phyloP scores from a whole-genome alignment of 2,329 filamentous ascomycete genomes.

The Aaosphaeria pasadenensis region DNA sequence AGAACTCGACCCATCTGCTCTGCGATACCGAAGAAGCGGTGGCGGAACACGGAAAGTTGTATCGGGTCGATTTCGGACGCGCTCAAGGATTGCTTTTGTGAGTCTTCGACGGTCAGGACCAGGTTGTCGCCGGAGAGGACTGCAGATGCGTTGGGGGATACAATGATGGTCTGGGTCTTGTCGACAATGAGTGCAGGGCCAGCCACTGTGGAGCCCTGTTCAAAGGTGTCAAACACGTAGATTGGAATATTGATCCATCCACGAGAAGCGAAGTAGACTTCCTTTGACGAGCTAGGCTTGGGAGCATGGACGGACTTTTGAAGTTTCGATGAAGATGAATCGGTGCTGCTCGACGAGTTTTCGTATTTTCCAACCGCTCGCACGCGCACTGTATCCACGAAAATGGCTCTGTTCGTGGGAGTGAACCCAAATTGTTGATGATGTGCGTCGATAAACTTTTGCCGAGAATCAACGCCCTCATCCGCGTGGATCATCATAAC shows the following conservation, averaged over 20 bases:
- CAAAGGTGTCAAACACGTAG: slow-evolving; percentile 71
- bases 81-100: slow-evolving; percentile 60
- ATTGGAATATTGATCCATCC: slow-evolving; percentile 71
- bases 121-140: slow-evolving; percentile 60
- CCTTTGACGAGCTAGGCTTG: slow-evolving; percentile 59
- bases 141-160: slow-evolving; percentile 43
- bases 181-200: slow-evolving; percentile 83
- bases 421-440: slow-evolving; percentile 88
- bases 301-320: slow-evolving; percentile 16
- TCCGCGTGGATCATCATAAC: slow-evolving; percentile 78
- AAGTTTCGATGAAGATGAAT: background rate
- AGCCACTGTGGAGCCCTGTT: slow-evolving; percentile 63
- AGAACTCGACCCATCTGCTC: background rate
- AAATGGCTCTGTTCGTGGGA: slow-evolving; percentile 69
- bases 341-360: slow-evolving; percentile 43
- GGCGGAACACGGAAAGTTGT: background rate
- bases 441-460: slow-evolving; percentile 78
- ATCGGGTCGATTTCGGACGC: background rate
- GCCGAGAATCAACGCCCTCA: slow-evolving; percentile 73
- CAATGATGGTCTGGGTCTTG: slow-evolving; percentile 48
- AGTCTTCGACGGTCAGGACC: slow-evolving; percentile 70
- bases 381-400: slow-evolving; percentile 80
- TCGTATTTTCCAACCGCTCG: slow-evolving; percentile 77
- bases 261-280: slow-evolving; percentile 74
- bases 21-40: background rate